A percentile compares a stretch with the other conserved stretches of the same genome.
Conservation (phyloP, 108 stramenopile species). For the Cyclotella sp. region DNA sequence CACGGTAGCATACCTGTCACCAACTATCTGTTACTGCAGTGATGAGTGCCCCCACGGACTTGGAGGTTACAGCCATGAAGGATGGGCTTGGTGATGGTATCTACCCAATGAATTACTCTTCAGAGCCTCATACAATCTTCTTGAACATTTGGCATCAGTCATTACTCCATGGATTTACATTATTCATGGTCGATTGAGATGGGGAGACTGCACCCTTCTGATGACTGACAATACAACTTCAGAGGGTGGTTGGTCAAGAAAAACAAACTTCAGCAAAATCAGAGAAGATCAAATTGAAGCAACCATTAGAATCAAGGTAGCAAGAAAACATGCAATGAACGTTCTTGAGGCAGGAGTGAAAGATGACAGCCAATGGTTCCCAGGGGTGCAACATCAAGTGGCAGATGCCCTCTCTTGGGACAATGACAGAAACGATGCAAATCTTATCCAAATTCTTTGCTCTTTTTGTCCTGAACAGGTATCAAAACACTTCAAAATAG, state of each 20-base stretch:
- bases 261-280: slow-evolving; percentile 21
- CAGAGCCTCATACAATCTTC: slow-evolving; percentile 24
- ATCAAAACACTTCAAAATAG: slow-evolving; percentile 32
- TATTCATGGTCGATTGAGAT: not conserved
- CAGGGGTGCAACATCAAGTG: slow-evolving; percentile 14
- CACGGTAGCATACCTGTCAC: not conserved
- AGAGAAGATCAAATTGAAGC: slow-evolving; percentile 14
- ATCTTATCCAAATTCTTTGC: slow-evolving; percentile 10
- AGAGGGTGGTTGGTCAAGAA: slow-evolving; percentile 20
- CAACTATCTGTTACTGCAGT: slow-evolving; percentile 10
- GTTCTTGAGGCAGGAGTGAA: not conserved
- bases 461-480: no score
- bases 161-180: slow-evolving; percentile 25
- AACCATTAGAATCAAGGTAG: not conserved
- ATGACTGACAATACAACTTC: slow-evolving; percentile 31
- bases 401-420: slow-evolving; percentile 31
- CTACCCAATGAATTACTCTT: slow-evolving; percentile 10
- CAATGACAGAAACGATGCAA: not conserved
- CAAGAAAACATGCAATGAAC: slow-evolving; percentile 5
- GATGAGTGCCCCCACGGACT: slow-evolving; percentile 33
- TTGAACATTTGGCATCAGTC: slow-evolving; percentile 14
- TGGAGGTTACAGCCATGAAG: no score
- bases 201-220: slow-evolving; percentile 14
- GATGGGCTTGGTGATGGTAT: no score
- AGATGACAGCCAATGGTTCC: slow-evolving; percentile 40